Base-by-base conservation (phyloP, 768 basidiomycete genomes). In the Podaxis carcinomalis region DNA sequence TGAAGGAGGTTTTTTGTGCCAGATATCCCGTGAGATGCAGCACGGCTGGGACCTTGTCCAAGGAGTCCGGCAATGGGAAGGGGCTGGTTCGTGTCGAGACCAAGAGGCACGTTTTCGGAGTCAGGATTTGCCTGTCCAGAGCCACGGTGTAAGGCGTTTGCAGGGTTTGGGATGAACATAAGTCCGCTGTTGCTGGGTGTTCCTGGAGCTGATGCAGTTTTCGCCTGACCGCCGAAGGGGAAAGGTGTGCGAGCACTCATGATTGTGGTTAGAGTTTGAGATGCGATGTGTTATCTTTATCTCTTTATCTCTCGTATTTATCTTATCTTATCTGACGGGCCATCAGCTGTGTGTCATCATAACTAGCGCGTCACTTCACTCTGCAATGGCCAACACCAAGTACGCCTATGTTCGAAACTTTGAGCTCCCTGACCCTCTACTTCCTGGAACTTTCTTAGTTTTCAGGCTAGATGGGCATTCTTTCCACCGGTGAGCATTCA, bases 391-490 rank as follows among this genome's bases (percentile, higher is more conserved):
- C 13, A 92, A 90, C 66, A 89, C 92, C n/a, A 89, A 86, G 68
- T 99, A 87, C 68, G 89, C 90, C 44, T 96, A 98, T 73, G 97
- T 98, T 11, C 84, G 87, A 65, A 82, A 82, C 37, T 98, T 90
- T 70, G 96, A 99, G 72, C 83, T 93, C 0, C 90, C 93, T 5
- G 97, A 99, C 69, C 79, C 85, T 0, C 77, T 98, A 2, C 76
- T 98, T 0, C 95, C 90, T 0, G 86, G 83, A 7, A 92, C 91
- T 2, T 97, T 86, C 72, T 81, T 97, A 66, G 77, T 98, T 23
- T 81, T 94, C 56, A 86, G 97, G 1, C 71, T 99, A 16, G 97
- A 99, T 69, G 97, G 97, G 0, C 92, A 93, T 66, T 85, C 89
- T 0, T 99, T 99, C 69, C 95, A 98, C 75, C 86, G 89, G 95